Base-by-base conservation (phyloP, 768 basidiomycete genomes). In the Termitomyces sp. region DNA sequence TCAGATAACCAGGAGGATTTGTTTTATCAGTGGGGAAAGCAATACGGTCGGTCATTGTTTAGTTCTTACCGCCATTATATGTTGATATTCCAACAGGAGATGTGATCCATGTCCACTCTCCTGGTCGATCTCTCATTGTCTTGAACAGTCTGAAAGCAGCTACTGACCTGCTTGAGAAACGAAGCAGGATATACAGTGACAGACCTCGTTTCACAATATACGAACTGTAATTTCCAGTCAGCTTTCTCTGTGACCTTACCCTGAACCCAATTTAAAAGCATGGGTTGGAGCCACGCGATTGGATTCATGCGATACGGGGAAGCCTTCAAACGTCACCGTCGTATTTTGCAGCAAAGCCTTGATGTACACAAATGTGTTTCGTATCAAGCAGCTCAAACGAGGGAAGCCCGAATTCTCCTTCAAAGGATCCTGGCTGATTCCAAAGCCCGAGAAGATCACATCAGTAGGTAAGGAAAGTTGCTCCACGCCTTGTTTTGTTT, bases 361-460 rank as follows among this genome's bases (percentile, higher is more conserved):
- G 66, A 59, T 43, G 57, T 55, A 6, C 53, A 60, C 2, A 63
- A 66, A 43, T 53, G 64, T 35, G 58, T 61, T 18, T 35, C 54
- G 0, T 70, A 71, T 59, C 59, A 63, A 8, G 60, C 60, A 9
- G 56, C 70, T 28, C 67, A 71, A 45, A 65, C 65, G 16, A 30
- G 53, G 16, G 72, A 75, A 61, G 71, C 68, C 1, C 66, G 61
- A 9, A 57, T 57, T 8, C 65, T 78, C 28, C 59, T 76, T 30
- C 45, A 58, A 22, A 69, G 66, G 8, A 47, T 78, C 12, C 57
- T 73, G 18, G 42, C 57, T 12, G 51, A 63, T 22, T 72, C 67
- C 4, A 59, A 68, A 4, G 57, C 65, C 22, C 60, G 69, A 9
- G 56, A 64, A 16, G 54, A 64, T 12, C 69, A 74, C 54, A 61